Evolutionary conservation across 441 rosid genomes (phyloP).

Genomic region (Pelargonium cotyledonis): DNA sequence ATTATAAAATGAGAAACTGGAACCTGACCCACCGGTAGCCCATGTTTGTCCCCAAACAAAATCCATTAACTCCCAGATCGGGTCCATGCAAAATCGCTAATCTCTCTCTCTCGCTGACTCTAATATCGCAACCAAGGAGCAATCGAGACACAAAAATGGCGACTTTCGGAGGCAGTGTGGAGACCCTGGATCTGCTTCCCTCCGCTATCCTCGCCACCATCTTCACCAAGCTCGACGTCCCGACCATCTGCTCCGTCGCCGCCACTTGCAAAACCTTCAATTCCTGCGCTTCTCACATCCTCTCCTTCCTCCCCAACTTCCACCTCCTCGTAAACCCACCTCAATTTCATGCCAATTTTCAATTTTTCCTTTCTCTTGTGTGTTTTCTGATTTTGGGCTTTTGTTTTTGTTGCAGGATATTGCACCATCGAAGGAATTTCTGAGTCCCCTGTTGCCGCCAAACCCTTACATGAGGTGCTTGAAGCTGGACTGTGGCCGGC

Average conservation of each 20-base stretch:
- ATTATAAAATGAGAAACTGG: not conserved
- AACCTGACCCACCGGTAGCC: not conserved
- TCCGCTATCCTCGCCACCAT: conserved; percentile 53
- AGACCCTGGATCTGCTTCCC: conserved; percentile 60
- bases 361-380: not conserved
- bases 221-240: conserved; percentile 67
- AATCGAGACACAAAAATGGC: conserved; percentile 18
- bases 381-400: conserved; percentile 9
- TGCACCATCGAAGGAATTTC: conserved; percentile 46
- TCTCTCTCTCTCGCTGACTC: not conserved
- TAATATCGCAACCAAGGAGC: not conserved
- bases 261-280: conserved; percentile 55
- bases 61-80: conserved; percentile 1
- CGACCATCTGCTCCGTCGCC: conserved; percentile 65
- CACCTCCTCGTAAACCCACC: conserved; percentile 50
- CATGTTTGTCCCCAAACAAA: not conserved
- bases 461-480: conserved; percentile 62
- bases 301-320: conserved; percentile 66
- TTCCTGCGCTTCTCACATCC: conserved; percentile 52
- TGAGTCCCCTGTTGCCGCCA: conserved; percentile 59
- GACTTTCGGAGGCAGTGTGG: conserved; percentile 18
- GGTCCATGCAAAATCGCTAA: not conserved
- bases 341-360: not conserved
- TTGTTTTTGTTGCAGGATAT: conserved; percentile 43
- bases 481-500: conserved; percentile 70